Evolutionary conservation across 2,329 filamentous ascomycete genomes (phyloP).

Genomic region (Emergomyces africanus): DNA sequence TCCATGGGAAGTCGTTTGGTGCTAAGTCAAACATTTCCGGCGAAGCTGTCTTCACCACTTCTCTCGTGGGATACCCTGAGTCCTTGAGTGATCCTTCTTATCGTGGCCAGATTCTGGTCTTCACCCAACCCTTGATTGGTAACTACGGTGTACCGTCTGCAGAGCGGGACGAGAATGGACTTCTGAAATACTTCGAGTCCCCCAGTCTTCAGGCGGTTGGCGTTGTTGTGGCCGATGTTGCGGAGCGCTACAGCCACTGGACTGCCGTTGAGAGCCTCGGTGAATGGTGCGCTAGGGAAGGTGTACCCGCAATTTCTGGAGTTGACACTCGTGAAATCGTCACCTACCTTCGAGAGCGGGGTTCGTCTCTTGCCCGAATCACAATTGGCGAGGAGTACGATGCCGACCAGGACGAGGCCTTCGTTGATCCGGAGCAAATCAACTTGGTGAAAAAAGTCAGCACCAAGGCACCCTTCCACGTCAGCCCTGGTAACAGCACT

Average conservation of each 20-base stretch:
- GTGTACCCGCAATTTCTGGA: constrained; percentile 88
- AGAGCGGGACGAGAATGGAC: constrained; percentile 71
- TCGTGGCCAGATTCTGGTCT: constrained; percentile 82
- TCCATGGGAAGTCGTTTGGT: constrained; percentile 91
- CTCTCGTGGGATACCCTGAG: constrained; percentile 94
- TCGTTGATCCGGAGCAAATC: constrained; percentile 88
- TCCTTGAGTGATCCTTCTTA: constrained; percentile 60
- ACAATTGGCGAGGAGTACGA: constrained; percentile 96
- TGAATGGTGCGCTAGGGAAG: constrained; percentile 92
- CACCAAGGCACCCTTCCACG: constrained; percentile 96
- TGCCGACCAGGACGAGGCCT: constrained; percentile 94
- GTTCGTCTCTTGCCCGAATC: constrained; percentile 89
- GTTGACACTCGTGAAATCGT: constrained; percentile 97
- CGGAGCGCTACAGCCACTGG: constrained; percentile 94
- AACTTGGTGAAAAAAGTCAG: constrained; percentile 93
- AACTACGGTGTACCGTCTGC: constrained; percentile 95
- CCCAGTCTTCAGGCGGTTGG: constrained; percentile 94
- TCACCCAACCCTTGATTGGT: constrained; percentile 94
- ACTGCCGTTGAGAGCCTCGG: constrained; percentile 89
- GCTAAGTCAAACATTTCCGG: constrained; percentile 94
- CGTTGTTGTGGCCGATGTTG: constrained; percentile 90
- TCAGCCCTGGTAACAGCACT: constrained; percentile 68
- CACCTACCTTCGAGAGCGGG: constrained; percentile 88
- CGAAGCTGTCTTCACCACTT: constrained; percentile 97
- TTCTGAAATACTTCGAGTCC: constrained; percentile 96